Conservation (phyloP, 441 rosid species). For the Euphorbia schlechtendalii region DNA sequence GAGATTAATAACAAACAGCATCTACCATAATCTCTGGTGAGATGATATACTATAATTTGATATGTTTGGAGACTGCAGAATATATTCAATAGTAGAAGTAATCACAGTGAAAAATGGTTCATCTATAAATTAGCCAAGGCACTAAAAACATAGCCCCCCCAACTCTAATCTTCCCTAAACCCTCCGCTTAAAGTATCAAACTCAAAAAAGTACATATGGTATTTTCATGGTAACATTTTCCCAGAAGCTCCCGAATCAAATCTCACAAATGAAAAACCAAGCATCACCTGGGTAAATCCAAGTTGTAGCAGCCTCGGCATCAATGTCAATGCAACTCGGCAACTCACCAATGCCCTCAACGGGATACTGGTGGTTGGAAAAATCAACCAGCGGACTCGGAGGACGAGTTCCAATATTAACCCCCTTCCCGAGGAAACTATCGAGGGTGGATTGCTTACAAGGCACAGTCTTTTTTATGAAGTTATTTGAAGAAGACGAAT, state of each 20-base stretch:
- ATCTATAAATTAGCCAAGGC: too few relatives aligned
- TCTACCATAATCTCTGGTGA: too few relatives aligned
- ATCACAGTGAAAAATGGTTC: too few relatives aligned
- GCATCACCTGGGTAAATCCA: conserved; percentile 85
- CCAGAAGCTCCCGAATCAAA: not conserved
- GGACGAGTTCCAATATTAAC: not conserved
- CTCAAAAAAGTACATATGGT: too few relatives aligned
- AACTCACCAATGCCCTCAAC: conserved; percentile 18
- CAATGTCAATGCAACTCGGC: conserved; percentile 39
- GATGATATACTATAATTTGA: too few relatives aligned
- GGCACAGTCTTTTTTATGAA: conserved; percentile 18
- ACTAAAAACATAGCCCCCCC: too few relatives aligned
- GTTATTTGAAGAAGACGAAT: conserved; percentile 3
- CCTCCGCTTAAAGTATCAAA: not conserved
- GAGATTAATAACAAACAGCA: too few relatives aligned
- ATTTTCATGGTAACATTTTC: not conserved
- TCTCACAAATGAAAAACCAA: not conserved
- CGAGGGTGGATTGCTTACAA: conserved; percentile 63
- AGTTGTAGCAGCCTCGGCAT: conserved; percentile 65
- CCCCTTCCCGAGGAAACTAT: conserved; percentile 40
- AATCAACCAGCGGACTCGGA: conserved; percentile 19
- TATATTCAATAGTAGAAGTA: too few relatives aligned
- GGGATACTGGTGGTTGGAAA: conserved; percentile 6
- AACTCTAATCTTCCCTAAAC: not conserved
- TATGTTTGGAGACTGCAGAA: too few relatives aligned